Evolutionary conservation across 2,329 filamentous ascomycete species (phyloP).

Genomic region (Thielaviopsis punctulata): DNA sequence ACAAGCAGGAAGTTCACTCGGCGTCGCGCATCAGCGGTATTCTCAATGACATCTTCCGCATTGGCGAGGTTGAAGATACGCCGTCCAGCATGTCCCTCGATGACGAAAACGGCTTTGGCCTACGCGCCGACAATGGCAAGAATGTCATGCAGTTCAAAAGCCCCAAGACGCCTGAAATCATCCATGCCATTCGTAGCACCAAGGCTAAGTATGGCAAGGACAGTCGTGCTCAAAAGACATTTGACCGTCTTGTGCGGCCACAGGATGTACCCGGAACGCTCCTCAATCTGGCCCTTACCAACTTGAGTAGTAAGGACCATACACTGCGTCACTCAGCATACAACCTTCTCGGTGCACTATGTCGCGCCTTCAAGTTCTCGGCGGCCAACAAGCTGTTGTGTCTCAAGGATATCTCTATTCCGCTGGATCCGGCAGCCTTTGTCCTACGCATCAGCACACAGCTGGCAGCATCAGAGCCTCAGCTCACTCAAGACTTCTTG

Average conservation of each 20-base stretch:
- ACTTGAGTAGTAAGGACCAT: conserved; percentile 44
- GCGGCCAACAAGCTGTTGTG: conserved; percentile 44
- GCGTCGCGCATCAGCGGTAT: conserved; percentile 43
- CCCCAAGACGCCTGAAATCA: conserved; percentile 42
- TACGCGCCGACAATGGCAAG: conserved; percentile 51
- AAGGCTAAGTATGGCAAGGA: conserved; percentile 51
- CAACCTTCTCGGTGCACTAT: conserved; percentile 49
- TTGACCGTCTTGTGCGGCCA: conserved; percentile 48
- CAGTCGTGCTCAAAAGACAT: conserved; percentile 38
- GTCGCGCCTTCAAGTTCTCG: conserved; percentile 49
- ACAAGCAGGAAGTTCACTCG: conserved; percentile 51
- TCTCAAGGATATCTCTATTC: conserved; percentile 46
- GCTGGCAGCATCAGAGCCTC: conserved; percentile 44
- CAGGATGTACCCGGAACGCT: conserved; percentile 55
- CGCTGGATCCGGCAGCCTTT: conserved; percentile 44
- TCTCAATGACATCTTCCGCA: conserved; percentile 52
- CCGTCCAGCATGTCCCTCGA: conserved; percentile 46
- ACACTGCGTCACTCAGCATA: conserved; percentile 46
- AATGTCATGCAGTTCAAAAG: conserved; percentile 58
- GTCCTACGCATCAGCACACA: conserved; percentile 49
- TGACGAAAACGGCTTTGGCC: conserved; percentile 49
- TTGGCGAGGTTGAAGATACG: conserved; percentile 51
- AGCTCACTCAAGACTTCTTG: conserved; percentile 50
- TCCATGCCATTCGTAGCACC: conserved; percentile 44
- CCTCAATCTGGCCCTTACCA: conserved; percentile 49